Evolutionary conservation across 2,329 filamentous ascomycete genomes (phyloP), one percentile per base, ranked within the genome.

Genomic region (Xylariales sp.): DNA sequence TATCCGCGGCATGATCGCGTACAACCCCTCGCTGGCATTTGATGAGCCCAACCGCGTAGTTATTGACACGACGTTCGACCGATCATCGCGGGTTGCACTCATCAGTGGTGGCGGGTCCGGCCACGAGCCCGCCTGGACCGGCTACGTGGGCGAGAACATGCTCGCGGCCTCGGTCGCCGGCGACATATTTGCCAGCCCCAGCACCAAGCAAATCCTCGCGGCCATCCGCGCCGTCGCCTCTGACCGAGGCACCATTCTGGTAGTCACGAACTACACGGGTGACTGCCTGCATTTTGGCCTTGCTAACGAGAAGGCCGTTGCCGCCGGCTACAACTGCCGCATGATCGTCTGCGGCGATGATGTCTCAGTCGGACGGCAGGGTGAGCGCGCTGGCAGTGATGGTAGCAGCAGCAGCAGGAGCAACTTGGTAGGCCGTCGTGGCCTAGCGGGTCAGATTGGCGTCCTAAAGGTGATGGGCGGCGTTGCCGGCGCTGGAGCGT

Each of bases 241-340:
- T 19, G 63, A 68, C 24, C 63, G 62, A 49, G 78, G 78, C 27
- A 72, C 72, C 3, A 72, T 83, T 32, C 61, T 83, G 2, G 71
- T 83, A 33, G 72, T 81, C 43, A 81, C 76, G 30, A 83, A 83
- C 57, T 81, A 82, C 55, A 81, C 78, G 0, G 78, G 78, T 31
- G 78, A 81, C 55, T 78, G 77, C 40, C 60, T 81, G 43, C 78
- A 81, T 52, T 79, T 80, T 46, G 76, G 76, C 2, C 59, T 81
- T 11, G 77, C 77, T 3, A 72, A 72, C 35, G 76, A 78, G 47
- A 78, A 71, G 56, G 76, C 72, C 25, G 69, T 69, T 33, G 72
- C 74, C 5, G 64, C 61, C 16, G 76, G 75, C 14, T 69, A 73
- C 46, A 67, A 63, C 36, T 74, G 74, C 46, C 62, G 67, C 39